phyloP scores from a whole-genome alignment of 805 yeast species.

The Torulaspora quercuum region DNA sequence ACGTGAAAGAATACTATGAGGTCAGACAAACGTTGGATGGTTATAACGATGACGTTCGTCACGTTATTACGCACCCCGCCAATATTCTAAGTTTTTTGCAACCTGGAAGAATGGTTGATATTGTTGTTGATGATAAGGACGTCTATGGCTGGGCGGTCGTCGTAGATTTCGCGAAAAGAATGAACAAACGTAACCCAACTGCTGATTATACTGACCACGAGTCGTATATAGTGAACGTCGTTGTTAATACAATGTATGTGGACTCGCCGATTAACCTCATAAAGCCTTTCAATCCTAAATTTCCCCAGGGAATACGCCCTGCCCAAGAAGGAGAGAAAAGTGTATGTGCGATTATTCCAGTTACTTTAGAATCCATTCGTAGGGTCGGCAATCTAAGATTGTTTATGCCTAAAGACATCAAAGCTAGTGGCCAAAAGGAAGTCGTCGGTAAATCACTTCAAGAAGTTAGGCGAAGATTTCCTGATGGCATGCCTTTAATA shows the following conservation, averaged over 20 bases:
- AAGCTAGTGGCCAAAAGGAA: slow-evolving; percentile 57
- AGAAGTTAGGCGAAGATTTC: slow-evolving; percentile 79
- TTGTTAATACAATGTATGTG: slow-evolving; percentile 69
- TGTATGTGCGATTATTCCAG: slow-evolving; percentile 75
- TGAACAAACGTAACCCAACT: slow-evolving; percentile 54
- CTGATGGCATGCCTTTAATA: slow-evolving; percentile 85
- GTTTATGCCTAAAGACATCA: slow-evolving; percentile 71
- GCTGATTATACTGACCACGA: slow-evolving; percentile 77
- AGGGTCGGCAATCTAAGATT: slow-evolving; percentile 77
- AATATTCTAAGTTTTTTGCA: slow-evolving; percentile 79
- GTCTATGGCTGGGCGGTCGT: slow-evolving; percentile 98
- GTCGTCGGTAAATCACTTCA: slow-evolving; percentile 63
- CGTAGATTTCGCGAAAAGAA: slow-evolving; percentile 68
- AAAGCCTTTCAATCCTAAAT: slow-evolving; percentile 69
- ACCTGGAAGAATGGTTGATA: slow-evolving; percentile 78
- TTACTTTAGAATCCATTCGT: slow-evolving; percentile 73
- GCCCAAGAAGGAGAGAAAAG: slow-evolving; percentile 68
- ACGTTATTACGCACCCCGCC: slow-evolving; percentile 87
- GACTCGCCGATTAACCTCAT: slow-evolving; percentile 83
- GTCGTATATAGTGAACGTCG: slow-evolving; percentile 80
- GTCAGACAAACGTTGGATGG: slow-evolving; percentile 64
- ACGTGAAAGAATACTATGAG: slow-evolving; percentile 79
- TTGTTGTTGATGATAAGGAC: slow-evolving; percentile 48
- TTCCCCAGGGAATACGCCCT: slow-evolving; percentile 88
- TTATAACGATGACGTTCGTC: slow-evolving; percentile 73